A percentile compares a stretch with the other conserved stretches of the same genome.
Evolutionary conservation across 805 yeast species (phyloP).

Genomic region (Monosporozyma aquatica): DNA sequence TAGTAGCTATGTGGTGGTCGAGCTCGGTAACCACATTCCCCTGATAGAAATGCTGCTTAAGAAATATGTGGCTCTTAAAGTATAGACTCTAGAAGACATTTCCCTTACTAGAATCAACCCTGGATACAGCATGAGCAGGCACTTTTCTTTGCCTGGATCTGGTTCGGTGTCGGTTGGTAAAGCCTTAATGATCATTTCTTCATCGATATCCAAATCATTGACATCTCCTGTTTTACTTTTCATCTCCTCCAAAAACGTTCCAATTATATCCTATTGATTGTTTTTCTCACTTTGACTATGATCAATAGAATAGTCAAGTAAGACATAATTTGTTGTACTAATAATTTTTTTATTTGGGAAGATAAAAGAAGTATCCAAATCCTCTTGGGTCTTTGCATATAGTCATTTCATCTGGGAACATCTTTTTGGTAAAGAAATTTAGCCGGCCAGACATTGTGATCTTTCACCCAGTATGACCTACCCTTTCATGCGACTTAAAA

Average conservation of each 20-base stretch:
- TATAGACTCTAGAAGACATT: no score
- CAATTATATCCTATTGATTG: constrained; percentile 1
- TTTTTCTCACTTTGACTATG: neutral
- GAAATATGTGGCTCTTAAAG: no score
- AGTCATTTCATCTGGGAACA: no score
- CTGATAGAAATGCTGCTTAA: no score
- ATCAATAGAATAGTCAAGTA: constrained; percentile 2
- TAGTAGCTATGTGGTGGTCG: no score
- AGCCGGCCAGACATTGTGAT: no score
- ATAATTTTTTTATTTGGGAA: constrained; percentile 5
- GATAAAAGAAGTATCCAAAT: constrained; percentile 6
- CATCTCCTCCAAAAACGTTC: neutral
- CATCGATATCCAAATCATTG: neutral
- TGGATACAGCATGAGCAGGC: no score
- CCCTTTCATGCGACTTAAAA: no score
- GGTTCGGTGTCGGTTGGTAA: neutral
- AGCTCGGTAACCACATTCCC: no score
- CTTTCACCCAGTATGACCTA: no score
- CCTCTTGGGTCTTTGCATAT: constrained; percentile 4
- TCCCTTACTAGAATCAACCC: no score
- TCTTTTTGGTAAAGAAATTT: no score
- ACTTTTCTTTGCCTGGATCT: neutral
- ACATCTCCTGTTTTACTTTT: neutral
- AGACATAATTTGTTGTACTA: neutral
- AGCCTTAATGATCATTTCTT: neutral